Conservation (phyloP, 306 rosid species). For the Heteromeles arbutifolia region DNA sequence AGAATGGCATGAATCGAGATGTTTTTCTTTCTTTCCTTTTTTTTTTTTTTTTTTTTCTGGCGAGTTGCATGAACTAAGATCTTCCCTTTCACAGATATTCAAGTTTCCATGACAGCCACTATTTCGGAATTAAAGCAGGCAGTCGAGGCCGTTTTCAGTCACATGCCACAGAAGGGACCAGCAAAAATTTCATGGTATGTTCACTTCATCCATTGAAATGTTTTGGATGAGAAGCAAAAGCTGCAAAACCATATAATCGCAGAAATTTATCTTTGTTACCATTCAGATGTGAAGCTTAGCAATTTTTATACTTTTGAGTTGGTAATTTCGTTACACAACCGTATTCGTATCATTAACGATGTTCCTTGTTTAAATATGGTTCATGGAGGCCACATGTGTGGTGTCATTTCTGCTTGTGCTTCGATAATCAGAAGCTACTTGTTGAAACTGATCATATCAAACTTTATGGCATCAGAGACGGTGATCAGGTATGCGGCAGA, state of each 20-base stretch:
- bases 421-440: slow-evolving; percentile 55
- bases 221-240: background rate
- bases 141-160: slow-evolving; percentile 58
- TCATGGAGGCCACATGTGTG: slow-evolving; percentile 70
- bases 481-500: slow-evolving; percentile 62
- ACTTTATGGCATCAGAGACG: slow-evolving; percentile 65
- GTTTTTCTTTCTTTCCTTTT: background rate
- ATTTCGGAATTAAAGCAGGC: slow-evolving; percentile 60
- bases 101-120: slow-evolving; percentile 57
- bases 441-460: slow-evolving; percentile 40
- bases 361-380: slow-evolving; percentile 5
- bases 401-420: slow-evolving; percentile 86
- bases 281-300: background rate
- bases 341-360: background rate
- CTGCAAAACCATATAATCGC: background rate
- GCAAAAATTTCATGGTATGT: slow-evolving; percentile 76
- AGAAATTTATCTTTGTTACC: background rate
- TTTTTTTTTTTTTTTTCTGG: background rate
- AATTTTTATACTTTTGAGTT: background rate
- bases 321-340: background rate
- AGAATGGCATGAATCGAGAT: background rate
- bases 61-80: slow-evolving; percentile 6
- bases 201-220: background rate
- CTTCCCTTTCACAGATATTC: slow-evolving; percentile 47
- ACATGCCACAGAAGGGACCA: slow-evolving; percentile 68